phyloP scores from a whole-genome alignment of 805 yeast species.

The Clavispora asparagi region DNA sequence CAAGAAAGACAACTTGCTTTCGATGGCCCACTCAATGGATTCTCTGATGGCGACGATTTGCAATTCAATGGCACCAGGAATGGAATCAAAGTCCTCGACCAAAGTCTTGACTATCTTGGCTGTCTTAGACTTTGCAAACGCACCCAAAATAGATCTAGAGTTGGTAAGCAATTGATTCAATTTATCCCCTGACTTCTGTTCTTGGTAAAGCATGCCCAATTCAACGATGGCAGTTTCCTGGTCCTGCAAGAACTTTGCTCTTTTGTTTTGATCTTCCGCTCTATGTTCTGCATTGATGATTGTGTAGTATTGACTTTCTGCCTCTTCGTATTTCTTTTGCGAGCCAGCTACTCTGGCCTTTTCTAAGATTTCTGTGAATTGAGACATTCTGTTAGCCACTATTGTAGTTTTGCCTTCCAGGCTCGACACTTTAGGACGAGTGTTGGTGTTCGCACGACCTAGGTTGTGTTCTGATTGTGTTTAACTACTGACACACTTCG shows the following conservation, averaged over 20 bases:
- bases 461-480: too few relatives aligned
- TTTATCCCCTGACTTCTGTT: conserved; percentile 41
- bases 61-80: conserved; percentile 57
- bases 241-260: conserved; percentile 27
- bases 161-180: conserved; percentile 59
- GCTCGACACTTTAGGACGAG: not conserved
- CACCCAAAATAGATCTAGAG: conserved; percentile 66
- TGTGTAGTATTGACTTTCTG: conserved; percentile 55
- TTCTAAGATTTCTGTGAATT: conserved; percentile 31
- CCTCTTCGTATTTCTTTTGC: conserved; percentile 45
- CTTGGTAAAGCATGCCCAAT: conserved; percentile 67
- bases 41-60: conserved; percentile 73
- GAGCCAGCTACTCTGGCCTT: conserved; percentile 59
- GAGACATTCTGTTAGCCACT: conserved; percentile 14
- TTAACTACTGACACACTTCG: too few relatives aligned
- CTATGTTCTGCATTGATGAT: conserved; percentile 31
- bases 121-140: conserved; percentile 88
- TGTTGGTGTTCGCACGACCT: not conserved
- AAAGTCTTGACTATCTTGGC: conserved; percentile 83
- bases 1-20: conserved; percentile 78
- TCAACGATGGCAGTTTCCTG: conserved; percentile 68
- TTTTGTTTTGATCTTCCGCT: conserved; percentile 18
- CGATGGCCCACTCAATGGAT: conserved; percentile 81
- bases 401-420: not conserved
- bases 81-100: conserved; percentile 69